phyloP scores from a whole-genome alignment of 192 early-diverging fungal species.

The Coemansia aciculifera region DNA sequence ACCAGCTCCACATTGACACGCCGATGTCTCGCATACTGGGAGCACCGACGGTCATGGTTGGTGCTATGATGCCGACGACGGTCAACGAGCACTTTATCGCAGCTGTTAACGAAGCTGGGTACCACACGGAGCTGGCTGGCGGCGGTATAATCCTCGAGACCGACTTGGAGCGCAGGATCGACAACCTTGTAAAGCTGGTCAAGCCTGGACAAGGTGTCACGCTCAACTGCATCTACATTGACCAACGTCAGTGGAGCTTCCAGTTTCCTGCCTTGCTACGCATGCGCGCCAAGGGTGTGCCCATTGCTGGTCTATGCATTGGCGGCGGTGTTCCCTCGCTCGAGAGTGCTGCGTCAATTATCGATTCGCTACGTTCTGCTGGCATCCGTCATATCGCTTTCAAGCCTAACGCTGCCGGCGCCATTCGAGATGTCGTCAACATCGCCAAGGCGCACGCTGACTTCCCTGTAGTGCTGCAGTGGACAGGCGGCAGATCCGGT shows the following conservation, averaged over 20 bases:
- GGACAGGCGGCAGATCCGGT: slow-evolving; percentile 95
- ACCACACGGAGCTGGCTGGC: slow-evolving; percentile 88
- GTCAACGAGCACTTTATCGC: slow-evolving; percentile 75
- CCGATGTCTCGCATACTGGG: slow-evolving; percentile 80
- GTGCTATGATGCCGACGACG: slow-evolving; percentile 92
- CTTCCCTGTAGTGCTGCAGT: slow-evolving; percentile 91
- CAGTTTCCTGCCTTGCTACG: slow-evolving; percentile 81
- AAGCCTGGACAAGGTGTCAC: slow-evolving; percentile 85
- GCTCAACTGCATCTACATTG: slow-evolving; percentile 88
- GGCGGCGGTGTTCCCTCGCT: slow-evolving; percentile 90
- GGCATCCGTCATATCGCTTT: slow-evolving; percentile 81
- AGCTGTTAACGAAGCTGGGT: slow-evolving; percentile 86
- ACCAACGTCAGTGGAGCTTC: slow-evolving; percentile 79
- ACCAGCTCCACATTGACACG: slow-evolving; percentile 82
- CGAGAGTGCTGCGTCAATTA: slow-evolving; percentile 82
- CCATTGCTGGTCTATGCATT: slow-evolving; percentile 88
- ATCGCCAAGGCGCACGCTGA: slow-evolving; percentile 82
- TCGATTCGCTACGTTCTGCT: slow-evolving; percentile 69
- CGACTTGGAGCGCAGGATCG: slow-evolving; percentile 68
- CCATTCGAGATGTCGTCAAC: slow-evolving; percentile 81
- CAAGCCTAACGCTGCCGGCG: slow-evolving; percentile 78
- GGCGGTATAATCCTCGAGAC: slow-evolving; percentile 85
- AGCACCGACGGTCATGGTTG: slow-evolving; percentile 92
- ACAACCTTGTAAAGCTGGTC: slow-evolving; percentile 69
- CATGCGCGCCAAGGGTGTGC: slow-evolving; percentile 81